A percentile compares a stretch with the other conserved stretches of the same genome.
Evolutionary conservation across 371 early-diverging fungal genomes (phyloP).

Genomic region (Pancytospora philotis): DNA sequence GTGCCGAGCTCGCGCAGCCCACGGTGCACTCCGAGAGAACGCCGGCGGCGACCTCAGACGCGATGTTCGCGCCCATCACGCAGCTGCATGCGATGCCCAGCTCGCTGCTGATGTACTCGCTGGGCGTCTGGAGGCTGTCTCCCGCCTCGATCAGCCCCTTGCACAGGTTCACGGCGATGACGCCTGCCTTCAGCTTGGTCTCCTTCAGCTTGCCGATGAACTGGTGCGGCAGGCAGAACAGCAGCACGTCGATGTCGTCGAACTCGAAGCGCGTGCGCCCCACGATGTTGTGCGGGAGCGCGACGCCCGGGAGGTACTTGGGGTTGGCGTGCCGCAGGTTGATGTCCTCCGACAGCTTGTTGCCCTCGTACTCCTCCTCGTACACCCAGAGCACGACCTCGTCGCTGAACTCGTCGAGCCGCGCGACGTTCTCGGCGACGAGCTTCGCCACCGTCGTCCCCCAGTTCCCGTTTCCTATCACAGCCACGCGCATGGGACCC

Average conservation of each 20-base stretch:
- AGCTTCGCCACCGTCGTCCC: slow-evolving; percentile 87
- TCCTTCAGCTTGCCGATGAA: slow-evolving; percentile 67
- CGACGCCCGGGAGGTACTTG: slow-evolving; percentile 80
- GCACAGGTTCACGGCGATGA: slow-evolving; percentile 79
- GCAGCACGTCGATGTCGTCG: slow-evolving; percentile 70
- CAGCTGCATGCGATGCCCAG: slow-evolving; percentile 69
- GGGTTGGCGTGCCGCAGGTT: slow-evolving; percentile 81
- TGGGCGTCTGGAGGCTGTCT: slow-evolving; percentile 67
- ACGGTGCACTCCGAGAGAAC: slow-evolving; percentile 80
- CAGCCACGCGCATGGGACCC: slow-evolving; percentile 37
- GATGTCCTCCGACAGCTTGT: slow-evolving; percentile 81
- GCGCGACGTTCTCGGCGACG: slow-evolving; percentile 66
- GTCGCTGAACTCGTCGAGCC: slow-evolving; percentile 64
- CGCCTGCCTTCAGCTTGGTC: slow-evolving; percentile 66
- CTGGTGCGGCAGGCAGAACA: slow-evolving; percentile 87
- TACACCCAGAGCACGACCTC: slow-evolving; percentile 86
- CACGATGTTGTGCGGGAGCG: slow-evolving; percentile 73
- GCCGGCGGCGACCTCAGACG: slow-evolving; percentile 80
- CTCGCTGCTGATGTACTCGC: slow-evolving; percentile 69
- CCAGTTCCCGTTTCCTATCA: slow-evolving; percentile 59
- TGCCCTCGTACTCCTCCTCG: slow-evolving; percentile 73
- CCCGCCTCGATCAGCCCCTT: slow-evolving; percentile 61
- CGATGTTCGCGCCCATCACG: slow-evolving; percentile 95
- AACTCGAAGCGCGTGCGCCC: slow-evolving; percentile 70
- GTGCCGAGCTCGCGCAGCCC: slow-evolving; percentile 63